Base-by-base conservation (phyloP, 108 stramenopile species). In the Pseudonitzschia multiseries region DNA sequence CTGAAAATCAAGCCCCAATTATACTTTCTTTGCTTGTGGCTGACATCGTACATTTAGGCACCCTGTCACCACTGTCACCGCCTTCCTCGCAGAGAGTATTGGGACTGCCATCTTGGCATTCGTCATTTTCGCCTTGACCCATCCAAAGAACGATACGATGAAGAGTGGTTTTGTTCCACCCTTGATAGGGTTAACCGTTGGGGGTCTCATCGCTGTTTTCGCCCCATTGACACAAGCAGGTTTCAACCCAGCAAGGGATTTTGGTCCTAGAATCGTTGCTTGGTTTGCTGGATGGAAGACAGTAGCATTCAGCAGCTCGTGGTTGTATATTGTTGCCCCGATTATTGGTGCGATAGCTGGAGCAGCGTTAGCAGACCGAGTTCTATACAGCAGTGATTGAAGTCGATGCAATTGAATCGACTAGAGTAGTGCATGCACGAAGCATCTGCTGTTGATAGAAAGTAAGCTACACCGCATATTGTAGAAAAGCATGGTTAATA, bases 191-290 rank as follows among this genome's bases (percentile, higher is more conserved):
- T 22, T 72, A 43, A 82, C 81, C 24, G 83, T 89, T 20, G 79
- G 75, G 13, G 71, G 69, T 14, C 54, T 84, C n/a, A 79, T 89
- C 62, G 71, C 80, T 28, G 68, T 80, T 26, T 32, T 86, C 21
- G 85, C 83, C 6, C 84, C 87, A 15, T 75, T 89, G 65, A 89
- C 84, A 44, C 84, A 85, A 63, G 87, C 85, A 14, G 85, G 84
- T 54, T 84, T 84, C 76, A 89, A 89, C 63, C 87, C 87, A n/a
- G 87, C 87, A 15, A 78, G 87, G 44, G 87, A 89, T 60, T 84
- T 89, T 64, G 87, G 87, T 41, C 87, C 87, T 17, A 73, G 87
- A 50, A 76, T 89, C 41, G 80, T 89, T 9, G 84, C 87, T 9
- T 79, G 50, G 48, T 57, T 79, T 52, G 87, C 84, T 57, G 87